Evolutionary conservation across 2,329 filamentous ascomycete genomes (phyloP).

Genomic region (Calonectria multiphialidica): DNA sequence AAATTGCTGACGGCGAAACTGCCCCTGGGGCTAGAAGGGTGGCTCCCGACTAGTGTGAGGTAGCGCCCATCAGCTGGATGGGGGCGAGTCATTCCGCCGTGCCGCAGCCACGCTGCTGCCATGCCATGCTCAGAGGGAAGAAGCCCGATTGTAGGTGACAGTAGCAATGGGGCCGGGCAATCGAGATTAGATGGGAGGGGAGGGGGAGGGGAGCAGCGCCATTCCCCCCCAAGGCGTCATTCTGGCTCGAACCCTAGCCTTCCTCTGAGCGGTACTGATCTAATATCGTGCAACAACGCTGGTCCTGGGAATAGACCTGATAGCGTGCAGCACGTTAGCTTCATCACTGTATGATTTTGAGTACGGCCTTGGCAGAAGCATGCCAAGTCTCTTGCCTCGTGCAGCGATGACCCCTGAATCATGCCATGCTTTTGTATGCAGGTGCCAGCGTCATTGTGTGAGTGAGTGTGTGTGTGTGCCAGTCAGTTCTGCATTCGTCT

Average conservation of each 20-base stretch:
- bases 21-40: not conserved
- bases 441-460: not conserved
- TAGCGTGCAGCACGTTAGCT: not conserved
- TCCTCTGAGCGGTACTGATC: not conserved
- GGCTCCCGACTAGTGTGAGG: not conserved
- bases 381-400: not conserved
- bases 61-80: slow-evolving; percentile 2
- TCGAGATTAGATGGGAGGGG: not conserved
- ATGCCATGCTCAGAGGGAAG: not conserved
- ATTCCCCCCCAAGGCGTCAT: not conserved
- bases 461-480: not conserved
- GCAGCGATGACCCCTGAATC: not conserved
- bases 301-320: not conserved
- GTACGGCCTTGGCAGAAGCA: not conserved
- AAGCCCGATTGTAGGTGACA: not conserved
- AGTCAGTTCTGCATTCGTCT: not conserved
- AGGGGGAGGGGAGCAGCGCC: not conserved
- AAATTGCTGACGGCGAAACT: not conserved
- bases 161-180: not conserved
- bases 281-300: not conserved
- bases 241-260: too few species aligned
- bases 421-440: not conserved
- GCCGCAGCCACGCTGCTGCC: not conserved
- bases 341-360: not conserved
- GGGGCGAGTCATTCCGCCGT: slow-evolving; percentile 9